Evolutionary conservation across 345 rosid genomes (phyloP).

Genomic region (Lumnitzera racemosa): DNA sequence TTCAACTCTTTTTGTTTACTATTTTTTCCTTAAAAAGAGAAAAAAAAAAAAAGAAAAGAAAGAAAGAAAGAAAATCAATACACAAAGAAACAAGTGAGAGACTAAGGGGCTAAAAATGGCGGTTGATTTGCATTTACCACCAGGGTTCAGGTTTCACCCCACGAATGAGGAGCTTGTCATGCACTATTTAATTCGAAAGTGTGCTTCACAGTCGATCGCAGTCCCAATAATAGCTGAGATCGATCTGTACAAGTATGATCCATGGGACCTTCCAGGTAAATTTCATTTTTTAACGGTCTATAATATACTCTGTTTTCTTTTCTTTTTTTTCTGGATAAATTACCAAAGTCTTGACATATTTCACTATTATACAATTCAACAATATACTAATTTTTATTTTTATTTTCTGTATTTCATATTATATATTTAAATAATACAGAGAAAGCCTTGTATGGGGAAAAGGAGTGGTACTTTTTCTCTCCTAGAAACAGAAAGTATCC

Average conservation of each 20-base stretch:
- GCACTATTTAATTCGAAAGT: constrained; percentile 81
- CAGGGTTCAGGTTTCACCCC: constrained; percentile 94
- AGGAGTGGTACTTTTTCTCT: constrained; percentile 95
- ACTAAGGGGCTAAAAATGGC: constrained; percentile 20
- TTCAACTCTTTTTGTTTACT: constrained; percentile 16
- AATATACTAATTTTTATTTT: no score
- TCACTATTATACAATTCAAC: no score
- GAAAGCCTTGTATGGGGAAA: constrained; percentile 76
- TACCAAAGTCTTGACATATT: no score
- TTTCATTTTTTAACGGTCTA: neutral
- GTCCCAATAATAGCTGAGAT: constrained; percentile 77
- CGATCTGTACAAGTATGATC: constrained; percentile 73
- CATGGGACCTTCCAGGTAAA: constrained; percentile 92
- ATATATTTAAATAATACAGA: constrained; percentile 21
- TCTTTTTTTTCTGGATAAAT: no score
- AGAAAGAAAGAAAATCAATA: neutral
- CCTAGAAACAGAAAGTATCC: constrained; percentile 90
- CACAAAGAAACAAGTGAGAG: neutral
- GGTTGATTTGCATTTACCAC: constrained; percentile 54
- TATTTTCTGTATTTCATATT: neutral
- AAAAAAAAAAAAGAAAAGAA: neutral
- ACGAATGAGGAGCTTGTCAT: constrained; percentile 95
- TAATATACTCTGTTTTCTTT: neutral
- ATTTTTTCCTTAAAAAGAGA: neutral
- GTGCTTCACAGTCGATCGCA: constrained; percentile 61